phyloP scores from a whole-genome alignment of 768 basidiomycete species.

The Dictyophora rubrovolvata region DNA sequence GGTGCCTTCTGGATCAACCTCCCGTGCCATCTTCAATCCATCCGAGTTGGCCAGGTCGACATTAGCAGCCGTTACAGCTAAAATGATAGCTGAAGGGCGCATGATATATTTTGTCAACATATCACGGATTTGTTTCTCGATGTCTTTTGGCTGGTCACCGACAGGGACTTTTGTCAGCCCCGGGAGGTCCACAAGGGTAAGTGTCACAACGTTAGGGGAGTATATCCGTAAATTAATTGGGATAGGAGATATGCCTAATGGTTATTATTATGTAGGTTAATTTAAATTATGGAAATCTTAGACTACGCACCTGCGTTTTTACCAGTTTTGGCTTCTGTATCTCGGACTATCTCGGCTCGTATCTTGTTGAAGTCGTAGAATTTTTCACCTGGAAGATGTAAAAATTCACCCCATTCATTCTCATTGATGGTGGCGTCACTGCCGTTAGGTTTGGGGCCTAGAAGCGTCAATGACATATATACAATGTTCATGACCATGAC shows the following conservation, averaged over 20 bases:
- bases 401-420: conserved; percentile 98
- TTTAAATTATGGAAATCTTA: neutral
- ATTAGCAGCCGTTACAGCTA: conserved; percentile 94
- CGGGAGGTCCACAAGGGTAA: conserved; percentile 95
- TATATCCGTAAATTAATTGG: conserved; percentile 97
- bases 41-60: conserved; percentile 98
- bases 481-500: conserved; percentile 15
- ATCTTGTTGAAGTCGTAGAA: conserved; percentile 98
- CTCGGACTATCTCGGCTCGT: conserved; percentile 88
- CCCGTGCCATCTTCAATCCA: conserved; percentile 89
- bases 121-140: conserved; percentile 94
- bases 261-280: neutral
- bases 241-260: conserved; percentile 82
- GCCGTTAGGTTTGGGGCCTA: conserved; percentile 31
- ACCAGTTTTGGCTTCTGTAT: conserved; percentile 98
- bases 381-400: conserved; percentile 93
- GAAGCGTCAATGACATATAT: neutral
- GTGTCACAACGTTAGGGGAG: conserved; percentile 93
- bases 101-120: conserved; percentile 95
- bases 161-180: conserved; percentile 93
- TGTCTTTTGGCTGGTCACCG: conserved; percentile 93
- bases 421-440: conserved; percentile 73
- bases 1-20: conserved; percentile 94
- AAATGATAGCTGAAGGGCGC: conserved; percentile 90
- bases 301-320: conserved; percentile 62